Evolutionary conservation across 371 early-diverging fungal genomes (phyloP).

Genomic region (Mucor indicus): DNA sequence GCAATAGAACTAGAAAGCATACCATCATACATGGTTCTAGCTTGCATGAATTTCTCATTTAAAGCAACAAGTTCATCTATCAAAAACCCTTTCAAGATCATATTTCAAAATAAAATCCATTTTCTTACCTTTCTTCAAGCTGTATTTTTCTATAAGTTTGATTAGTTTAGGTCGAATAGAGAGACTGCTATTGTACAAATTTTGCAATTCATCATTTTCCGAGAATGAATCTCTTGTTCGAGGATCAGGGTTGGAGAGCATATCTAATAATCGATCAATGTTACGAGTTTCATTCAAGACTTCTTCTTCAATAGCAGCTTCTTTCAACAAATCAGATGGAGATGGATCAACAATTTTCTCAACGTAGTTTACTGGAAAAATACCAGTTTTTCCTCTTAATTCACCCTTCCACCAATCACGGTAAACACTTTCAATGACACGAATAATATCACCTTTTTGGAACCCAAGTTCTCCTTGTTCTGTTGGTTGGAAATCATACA

Average conservation of each 20-base stretch:
- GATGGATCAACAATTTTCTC: slow-evolving; percentile 60
- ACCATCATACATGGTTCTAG: slow-evolving; percentile 51
- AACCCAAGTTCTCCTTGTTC: slow-evolving; percentile 85
- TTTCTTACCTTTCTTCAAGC: slow-evolving; percentile 69
- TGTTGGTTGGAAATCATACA: slow-evolving; percentile 83
- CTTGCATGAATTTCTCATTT: slow-evolving; percentile 52
- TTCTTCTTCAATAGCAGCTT: slow-evolving; percentile 67
- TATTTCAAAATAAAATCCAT: neutral
- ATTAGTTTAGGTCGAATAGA: slow-evolving; percentile 77
- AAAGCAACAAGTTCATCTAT: slow-evolving; percentile 53
- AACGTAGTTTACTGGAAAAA: slow-evolving; percentile 90
- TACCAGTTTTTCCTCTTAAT: slow-evolving; percentile 68
- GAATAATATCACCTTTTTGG: slow-evolving; percentile 74
- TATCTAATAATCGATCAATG: slow-evolving; percentile 74
- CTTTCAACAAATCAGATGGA: slow-evolving; percentile 53
- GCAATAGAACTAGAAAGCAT: slow-evolving; percentile 49
- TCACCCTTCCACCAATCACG: slow-evolving; percentile 94
- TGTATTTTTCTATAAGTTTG: slow-evolving; percentile 74
- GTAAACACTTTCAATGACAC: slow-evolving; percentile 81
- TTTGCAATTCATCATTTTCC: slow-evolving; percentile 86
- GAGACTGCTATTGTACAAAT: slow-evolving; percentile 66
- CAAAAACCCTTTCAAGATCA: no score
- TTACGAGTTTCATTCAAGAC: slow-evolving; percentile 73
- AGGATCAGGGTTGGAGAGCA: slow-evolving; percentile 77
- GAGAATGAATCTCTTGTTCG: slow-evolving; percentile 71